Conservation (phyloP, 1,284 basidiomycete species). For the Athelia sp. region DNA sequence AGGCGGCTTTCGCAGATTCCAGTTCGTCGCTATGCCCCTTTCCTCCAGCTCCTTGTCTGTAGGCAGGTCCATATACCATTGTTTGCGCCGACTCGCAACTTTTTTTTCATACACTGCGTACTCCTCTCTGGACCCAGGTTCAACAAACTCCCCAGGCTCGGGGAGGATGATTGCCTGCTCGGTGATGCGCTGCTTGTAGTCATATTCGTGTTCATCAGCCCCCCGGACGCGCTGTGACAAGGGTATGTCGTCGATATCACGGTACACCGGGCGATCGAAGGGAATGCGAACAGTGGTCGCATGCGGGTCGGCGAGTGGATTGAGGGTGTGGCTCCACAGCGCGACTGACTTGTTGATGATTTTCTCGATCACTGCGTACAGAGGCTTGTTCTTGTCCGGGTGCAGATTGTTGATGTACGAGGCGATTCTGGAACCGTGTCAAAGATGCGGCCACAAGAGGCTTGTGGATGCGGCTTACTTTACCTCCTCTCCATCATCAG, state of each 20-base stretch:
- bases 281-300: not conserved
- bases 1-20: constrained; percentile 19
- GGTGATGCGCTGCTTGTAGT: not conserved
- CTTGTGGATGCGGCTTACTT: constrained; percentile 5
- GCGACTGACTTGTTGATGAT: constrained; percentile 27
- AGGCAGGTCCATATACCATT: too few relatives aligned
- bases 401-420: constrained; percentile 31
- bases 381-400: constrained; percentile 17
- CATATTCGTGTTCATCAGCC: not conserved
- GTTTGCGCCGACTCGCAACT: too few relatives aligned
- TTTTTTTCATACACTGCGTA: too few relatives aligned
- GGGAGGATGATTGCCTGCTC: constrained; percentile 1
- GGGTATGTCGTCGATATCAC: not conserved
- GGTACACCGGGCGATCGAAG: not conserved
- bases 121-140: not conserved
- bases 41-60: too few relatives aligned
- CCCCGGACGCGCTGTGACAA: not conserved
- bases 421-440: constrained; percentile 21
- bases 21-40: constrained; percentile 13
- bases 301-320: constrained; percentile 1
- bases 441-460: constrained; percentile 19
- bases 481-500: constrained; percentile 8
- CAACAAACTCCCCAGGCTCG: constrained; percentile 1
- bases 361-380: constrained; percentile 26
- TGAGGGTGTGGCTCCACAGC: constrained; percentile 20